A percentile compares a stretch with the other conserved stretches of the same genome.
phyloP scores from a whole-genome alignment of 2,329 filamentous ascomycete genomes.

The Mollisia scopiformis region DNA sequence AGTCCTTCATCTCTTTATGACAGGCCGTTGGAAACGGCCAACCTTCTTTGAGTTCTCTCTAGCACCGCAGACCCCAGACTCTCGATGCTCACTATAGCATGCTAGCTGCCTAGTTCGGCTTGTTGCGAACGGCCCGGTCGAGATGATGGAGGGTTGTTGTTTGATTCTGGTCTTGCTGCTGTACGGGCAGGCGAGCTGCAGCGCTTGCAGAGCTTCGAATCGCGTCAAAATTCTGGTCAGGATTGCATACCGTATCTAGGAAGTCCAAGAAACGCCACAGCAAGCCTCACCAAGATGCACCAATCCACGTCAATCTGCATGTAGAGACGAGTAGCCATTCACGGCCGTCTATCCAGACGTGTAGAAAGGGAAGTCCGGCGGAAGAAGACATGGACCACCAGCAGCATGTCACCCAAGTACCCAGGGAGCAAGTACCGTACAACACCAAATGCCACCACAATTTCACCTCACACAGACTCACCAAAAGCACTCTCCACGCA shows the following conservation, averaged over 20 bases:
- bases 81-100: not conserved
- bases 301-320: not conserved
- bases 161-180: not conserved
- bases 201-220: not conserved
- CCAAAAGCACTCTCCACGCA: too few species aligned
- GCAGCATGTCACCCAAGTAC: not conserved
- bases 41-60: not conserved
- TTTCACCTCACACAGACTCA: too few species aligned
- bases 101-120: not conserved
- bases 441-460: not conserved
- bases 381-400: not conserved
- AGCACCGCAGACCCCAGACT: not conserved
- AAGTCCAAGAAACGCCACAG: not conserved
- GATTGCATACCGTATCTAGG: not conserved
- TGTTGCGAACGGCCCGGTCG: not conserved
- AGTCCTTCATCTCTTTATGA: not conserved
- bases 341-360: not conserved
- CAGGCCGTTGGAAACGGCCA: not conserved
- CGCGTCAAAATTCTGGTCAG: not conserved
- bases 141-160: not conserved
- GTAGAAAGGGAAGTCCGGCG: not conserved
- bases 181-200: not conserved
- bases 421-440: too few species aligned
- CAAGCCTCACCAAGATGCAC: too few species aligned
- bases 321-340: too few species aligned